Evolutionary conservation across 768 basidiomycete genomes (phyloP).

Genomic region (Amyloporia xantha): DNA sequence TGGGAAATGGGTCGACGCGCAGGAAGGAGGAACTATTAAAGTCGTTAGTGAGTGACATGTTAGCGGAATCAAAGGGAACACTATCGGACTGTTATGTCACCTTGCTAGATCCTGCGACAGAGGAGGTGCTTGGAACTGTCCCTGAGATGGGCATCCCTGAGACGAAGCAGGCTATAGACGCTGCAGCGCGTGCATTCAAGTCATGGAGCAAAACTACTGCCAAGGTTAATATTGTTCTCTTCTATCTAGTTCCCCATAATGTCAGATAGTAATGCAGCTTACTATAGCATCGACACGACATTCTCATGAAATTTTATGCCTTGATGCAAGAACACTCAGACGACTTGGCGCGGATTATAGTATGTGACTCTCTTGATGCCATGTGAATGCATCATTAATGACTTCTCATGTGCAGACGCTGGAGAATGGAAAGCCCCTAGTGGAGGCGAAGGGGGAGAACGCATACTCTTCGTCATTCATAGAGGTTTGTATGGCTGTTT

Average conservation of each 20-base stretch:
- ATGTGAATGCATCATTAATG: background rate
- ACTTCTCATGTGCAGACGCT: conserved; percentile 49
- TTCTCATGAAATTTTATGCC: conserved; percentile 70
- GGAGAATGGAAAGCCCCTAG: conserved; percentile 92
- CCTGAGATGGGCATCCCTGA: conserved; percentile 88
- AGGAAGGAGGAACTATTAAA: conserved; percentile 58
- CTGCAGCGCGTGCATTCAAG: conserved; percentile 74
- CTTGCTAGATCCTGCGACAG: conserved; percentile 88
- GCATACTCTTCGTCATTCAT: conserved; percentile 80
- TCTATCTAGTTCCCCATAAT: background rate
- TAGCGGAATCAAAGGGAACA: background rate
- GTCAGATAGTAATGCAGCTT: background rate
- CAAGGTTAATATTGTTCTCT: conserved; percentile 44
- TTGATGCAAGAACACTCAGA: conserved; percentile 82
- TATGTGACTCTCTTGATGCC: conserved; percentile 31
- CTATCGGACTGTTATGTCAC: background rate
- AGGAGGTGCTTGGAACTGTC: conserved; percentile 73
- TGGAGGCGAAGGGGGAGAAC: conserved; percentile 83
- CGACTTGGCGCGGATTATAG: conserved; percentile 83
- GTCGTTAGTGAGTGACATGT: conserved; percentile 60
- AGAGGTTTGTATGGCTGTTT: conserved; percentile 49
- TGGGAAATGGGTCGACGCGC: conserved; percentile 84
- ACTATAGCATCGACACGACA: conserved; percentile 74
- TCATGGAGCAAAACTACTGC: conserved; percentile 85
- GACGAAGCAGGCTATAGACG: conserved; percentile 77